Evolutionary conservation across 1,284 basidiomycete species (phyloP), one percentile per base, ranked within the genome.

Genomic region (Hemileia vastatrix): DNA sequence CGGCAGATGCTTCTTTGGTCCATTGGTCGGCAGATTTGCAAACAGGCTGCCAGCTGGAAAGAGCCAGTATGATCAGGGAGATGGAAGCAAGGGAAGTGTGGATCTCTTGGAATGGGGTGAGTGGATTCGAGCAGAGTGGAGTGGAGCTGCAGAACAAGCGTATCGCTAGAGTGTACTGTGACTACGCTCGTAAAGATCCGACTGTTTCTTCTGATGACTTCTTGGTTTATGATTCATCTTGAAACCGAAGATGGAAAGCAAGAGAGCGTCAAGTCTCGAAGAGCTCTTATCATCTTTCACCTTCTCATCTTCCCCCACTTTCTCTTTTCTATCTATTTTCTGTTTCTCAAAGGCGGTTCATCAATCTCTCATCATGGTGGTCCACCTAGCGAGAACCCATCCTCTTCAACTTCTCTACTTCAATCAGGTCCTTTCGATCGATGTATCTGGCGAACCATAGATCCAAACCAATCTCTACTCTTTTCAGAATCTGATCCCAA

Each of bases 41-140:
- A 74, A 74, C 54, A 68, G 72, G 15, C 65, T 74, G n/a, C 70
- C 68, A 2, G 68, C 68, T 0, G 72, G 72, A 36, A 57, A 64
- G 52, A 23, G 57, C 53, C 36, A 67, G 18, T 66, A 62, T 64
- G 57, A 48, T 23, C 63, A 63, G 36, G 63, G 64, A 27, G 64
- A 66, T n/a, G 67, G 67, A n/a, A 53, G 63, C 18, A 44, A 53
- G 6, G 53, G 54, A 6, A 23, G 51, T 9, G 58, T 70, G 43
- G 21, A 64, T 33, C 40, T 70, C 4, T 63, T 64, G 13, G 70
- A 70, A 49, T 71, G 66, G 57, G 63, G 69, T 64, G 63, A 61
- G 63, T 61, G 6, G 13, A 27, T 27, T 27, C 27, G 27, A 27
- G 27, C 27, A 27, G 27, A 27, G 27, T 27, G 27, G 27, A 27